A percentile compares a stretch with the other conserved stretches of the same genome.
These are phyloP conservation scores for Gossypium rotundifolium DNA, from an alignment of 345 rosid species.

Conservation along the genomic window DNA sequence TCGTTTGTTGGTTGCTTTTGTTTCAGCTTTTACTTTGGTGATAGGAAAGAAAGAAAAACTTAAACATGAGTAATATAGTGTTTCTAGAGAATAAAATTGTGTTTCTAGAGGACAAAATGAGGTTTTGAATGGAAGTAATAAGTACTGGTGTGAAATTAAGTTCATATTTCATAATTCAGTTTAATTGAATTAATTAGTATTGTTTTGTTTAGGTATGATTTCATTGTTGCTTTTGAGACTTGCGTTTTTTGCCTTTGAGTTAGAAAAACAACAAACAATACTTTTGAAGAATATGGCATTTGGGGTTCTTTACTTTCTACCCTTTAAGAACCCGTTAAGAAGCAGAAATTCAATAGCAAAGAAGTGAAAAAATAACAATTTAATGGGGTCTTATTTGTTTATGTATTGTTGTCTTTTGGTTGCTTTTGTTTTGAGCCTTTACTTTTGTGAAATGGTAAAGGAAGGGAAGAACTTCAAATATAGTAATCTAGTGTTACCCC, in stretches of 20 bases:
- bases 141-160: constrained; percentile 89
- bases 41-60: too few species aligned
- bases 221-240: neutral
- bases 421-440: neutral
- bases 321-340: neutral
- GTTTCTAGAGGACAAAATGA: constrained; percentile 19
- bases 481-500: neutral
- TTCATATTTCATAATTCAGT: neutral
- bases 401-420: neutral
- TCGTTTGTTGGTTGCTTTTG: too few species aligned
- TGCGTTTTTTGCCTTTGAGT: neutral
- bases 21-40: too few species aligned
- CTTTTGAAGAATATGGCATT: neutral
- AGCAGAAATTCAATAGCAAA: neutral
- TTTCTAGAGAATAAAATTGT: too few species aligned
- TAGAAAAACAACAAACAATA: neutral
- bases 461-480: neutral
- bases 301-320: neutral
- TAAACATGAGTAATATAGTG: too few species aligned
- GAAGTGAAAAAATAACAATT: neutral
- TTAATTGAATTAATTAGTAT: neutral
- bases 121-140: constrained; percentile 83
- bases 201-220: neutral
- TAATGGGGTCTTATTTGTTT: neutral
- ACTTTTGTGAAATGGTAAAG: neutral